Evolutionary conservation across 2,329 filamentous ascomycete species (phyloP), one percentile per base, ranked within the genome.

Genomic region (Fusarium sp.): DNA sequence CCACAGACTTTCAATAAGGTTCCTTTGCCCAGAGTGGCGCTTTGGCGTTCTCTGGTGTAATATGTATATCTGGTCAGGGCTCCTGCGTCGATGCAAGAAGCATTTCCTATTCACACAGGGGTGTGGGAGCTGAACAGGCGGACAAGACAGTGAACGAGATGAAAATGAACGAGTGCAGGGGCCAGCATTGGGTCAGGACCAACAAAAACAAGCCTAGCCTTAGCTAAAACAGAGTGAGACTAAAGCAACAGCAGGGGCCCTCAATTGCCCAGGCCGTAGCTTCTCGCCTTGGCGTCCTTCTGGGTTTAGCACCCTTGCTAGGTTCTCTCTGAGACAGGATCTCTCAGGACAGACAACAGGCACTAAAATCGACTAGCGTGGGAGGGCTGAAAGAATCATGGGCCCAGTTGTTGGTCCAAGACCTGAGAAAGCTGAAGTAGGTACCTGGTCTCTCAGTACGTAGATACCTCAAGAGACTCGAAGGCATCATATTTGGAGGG

Each of bases 361-460:
- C 71, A 70, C 71, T 65, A 75, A 71, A 70, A 56, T 60, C 63
- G 73, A 73, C 77, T 80, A 80, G 78, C 76, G 77, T 66, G 70
- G 77, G 73, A 80, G 77, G 78, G 78, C 78, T 80, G 78, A 80
- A 77, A 62, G 73, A 74, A 76, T 74, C 58, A 61, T 74, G 72
- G 74, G 71, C 67, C 71, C 61, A 73, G 71, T 65, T 64, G 56
- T 46, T 69, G 63, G 59, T 54, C 66, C 48, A 49, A 53, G 60
- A 56, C 44, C 58, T 61, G 37, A 42, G 38, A 41, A 44, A 54
- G 47, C 50, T 55, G 59, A 54, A 55, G 61, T 46, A 35, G 16
- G 16, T 35, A 15, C 15, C 31, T 16, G 15, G 31, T 18, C 11
- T 8, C 31, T 16, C 13, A 33, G 31, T 35, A 35, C 33, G 8